Evolutionary conservation across 495 filamentous ascomycete genomes (phyloP).

Genomic region (Lasiosphaeris hirsuta): DNA sequence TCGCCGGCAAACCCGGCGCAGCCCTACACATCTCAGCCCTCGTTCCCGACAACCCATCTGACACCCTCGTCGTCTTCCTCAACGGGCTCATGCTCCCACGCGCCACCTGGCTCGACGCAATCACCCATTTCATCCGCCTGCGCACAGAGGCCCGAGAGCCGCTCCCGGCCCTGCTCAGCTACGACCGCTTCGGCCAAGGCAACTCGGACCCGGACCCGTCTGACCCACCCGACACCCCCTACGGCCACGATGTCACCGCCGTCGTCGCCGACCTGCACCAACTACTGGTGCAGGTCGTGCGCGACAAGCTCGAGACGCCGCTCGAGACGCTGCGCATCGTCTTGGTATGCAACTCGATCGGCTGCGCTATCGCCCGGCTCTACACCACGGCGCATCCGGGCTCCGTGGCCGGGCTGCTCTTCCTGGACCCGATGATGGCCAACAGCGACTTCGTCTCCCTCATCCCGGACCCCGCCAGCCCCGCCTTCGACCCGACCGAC

Average conservation of each 20-base stretch:
- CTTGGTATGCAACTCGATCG: slow-evolving; percentile 58
- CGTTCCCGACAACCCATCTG: slow-evolving; percentile 4
- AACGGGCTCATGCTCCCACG: slow-evolving; percentile 58
- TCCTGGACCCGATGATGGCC: slow-evolving; percentile 62
- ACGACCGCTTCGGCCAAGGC: slow-evolving; percentile 65
- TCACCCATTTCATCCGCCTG: slow-evolving; percentile 39
- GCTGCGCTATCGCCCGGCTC: slow-evolving; percentile 55
- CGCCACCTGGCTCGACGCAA: slow-evolving; percentile 45
- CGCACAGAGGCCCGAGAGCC: slow-evolving; percentile 29
- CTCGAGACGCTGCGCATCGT: slow-evolving; percentile 31
- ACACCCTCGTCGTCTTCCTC: slow-evolving; percentile 56
- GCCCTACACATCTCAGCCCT: slow-evolving; percentile 19
- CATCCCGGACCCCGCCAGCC: slow-evolving; percentile 57
- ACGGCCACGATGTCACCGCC: slow-evolving; percentile 51
- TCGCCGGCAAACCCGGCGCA: slow-evolving; percentile 24
- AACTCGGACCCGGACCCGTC: slow-evolving; percentile 53
- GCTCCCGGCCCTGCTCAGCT: slow-evolving; percentile 48
- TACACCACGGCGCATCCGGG: slow-evolving; percentile 48
- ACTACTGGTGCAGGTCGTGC: slow-evolving; percentile 43
- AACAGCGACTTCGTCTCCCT: slow-evolving; percentile 58
- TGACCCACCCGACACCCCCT: slow-evolving; percentile 42
- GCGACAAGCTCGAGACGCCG: neutral
- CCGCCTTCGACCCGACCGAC: slow-evolving; percentile 40
- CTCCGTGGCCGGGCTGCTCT: slow-evolving; percentile 43
- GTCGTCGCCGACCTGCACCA: slow-evolving; percentile 51